Percentiles rank a stretch among this genome's conserved stretches.
These are phyloP conservation scores for Lizanozyma gosingica DNA, from an alignment of 1,139 yeast species.

Conservation along the genomic window DNA sequence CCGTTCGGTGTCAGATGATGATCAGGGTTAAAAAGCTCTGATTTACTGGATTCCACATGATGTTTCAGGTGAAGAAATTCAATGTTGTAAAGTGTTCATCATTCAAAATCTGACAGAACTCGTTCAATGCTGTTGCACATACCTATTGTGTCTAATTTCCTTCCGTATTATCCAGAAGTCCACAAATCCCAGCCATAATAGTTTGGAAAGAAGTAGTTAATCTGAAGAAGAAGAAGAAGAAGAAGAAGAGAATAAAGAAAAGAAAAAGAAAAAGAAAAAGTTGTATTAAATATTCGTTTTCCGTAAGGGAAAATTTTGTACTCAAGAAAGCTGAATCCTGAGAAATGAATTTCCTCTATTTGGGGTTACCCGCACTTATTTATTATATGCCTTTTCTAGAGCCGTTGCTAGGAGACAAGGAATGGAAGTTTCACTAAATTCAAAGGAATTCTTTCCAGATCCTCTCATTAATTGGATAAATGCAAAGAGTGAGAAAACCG, in stretches of 20 bases:
- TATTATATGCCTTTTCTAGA: neutral
- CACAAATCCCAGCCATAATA: too few relatives aligned
- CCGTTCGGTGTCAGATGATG: neutral
- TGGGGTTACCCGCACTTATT: neutral
- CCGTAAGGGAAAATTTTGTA: too few relatives aligned
- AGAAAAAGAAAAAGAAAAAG: too few relatives aligned
- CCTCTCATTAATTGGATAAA: neutral
- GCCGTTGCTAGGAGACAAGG: neutral
- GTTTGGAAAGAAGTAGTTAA: neutral
- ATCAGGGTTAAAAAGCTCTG: neutral
- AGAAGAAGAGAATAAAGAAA: too few relatives aligned
- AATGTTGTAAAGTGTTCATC: neutral
- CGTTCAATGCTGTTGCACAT: too few relatives aligned
- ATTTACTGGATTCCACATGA: neutral
- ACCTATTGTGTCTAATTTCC: too few relatives aligned
- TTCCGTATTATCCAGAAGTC: too few relatives aligned
- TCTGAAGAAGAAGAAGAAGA: neutral
- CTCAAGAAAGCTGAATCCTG: too few relatives aligned
- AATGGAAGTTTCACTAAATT: too few relatives aligned
- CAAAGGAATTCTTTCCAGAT: too few relatives aligned
- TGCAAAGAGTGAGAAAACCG: neutral
- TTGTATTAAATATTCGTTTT: too few relatives aligned
- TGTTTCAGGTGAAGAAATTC: neutral
- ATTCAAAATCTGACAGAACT: too few relatives aligned
- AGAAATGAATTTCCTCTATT: neutral